Percentiles rank a stretch among this genome's conserved stretches.
phyloP scores from a whole-genome alignment of 345 rosid genomes.

The Gossypium turneri region DNA sequence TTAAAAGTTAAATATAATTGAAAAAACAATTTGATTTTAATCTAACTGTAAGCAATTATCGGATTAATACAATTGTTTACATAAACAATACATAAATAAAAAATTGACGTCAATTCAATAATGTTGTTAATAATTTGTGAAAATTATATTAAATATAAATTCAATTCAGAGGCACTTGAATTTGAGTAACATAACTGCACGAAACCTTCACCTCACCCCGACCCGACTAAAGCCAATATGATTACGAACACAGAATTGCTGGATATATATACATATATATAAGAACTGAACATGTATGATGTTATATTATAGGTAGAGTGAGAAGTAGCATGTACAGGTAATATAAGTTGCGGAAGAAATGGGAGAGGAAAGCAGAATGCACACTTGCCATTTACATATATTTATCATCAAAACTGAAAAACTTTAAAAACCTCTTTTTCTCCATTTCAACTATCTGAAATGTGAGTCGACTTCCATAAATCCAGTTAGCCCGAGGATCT shows the following conservation, averaged over 20 bases:
- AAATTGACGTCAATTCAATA: no score
- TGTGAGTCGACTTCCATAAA: background rate
- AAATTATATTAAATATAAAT: no score
- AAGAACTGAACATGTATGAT: constrained; percentile 4
- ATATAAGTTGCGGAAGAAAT: background rate
- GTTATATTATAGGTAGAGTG: background rate
- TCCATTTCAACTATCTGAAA: background rate
- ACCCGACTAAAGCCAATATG: no score
- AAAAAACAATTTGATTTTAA: no score
- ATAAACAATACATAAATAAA: no score
- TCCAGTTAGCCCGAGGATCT: constrained; percentile 5
- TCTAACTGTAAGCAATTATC: no score
- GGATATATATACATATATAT: background rate
- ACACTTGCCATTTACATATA: constrained; percentile 7
- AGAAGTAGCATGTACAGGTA: background rate
- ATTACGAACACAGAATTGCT: no score
- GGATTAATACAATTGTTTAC: no score
- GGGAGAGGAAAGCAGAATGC: background rate
- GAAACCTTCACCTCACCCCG: no score
- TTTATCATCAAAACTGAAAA: background rate
- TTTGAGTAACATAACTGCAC: no score
- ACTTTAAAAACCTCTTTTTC: background rate
- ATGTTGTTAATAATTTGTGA: fast-evolving
- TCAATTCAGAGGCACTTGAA: no score
- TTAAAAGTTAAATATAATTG: no score